Evolutionary conservation across 805 yeast species (phyloP).

Genomic region (Henningerozyma blattae): DNA sequence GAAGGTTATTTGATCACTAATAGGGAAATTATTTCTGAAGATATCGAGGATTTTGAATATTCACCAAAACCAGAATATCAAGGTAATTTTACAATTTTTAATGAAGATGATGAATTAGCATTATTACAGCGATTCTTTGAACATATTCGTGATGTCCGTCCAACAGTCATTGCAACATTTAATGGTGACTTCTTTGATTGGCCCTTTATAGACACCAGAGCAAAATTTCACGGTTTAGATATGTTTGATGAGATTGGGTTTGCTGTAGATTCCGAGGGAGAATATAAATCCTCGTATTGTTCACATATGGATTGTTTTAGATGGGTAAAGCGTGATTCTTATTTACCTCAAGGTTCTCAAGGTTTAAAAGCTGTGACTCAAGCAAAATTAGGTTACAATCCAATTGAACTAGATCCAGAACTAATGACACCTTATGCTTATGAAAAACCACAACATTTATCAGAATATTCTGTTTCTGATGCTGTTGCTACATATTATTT

Average conservation of each 20-base stretch:
- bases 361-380: conserved; percentile 97
- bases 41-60: conserved; percentile 93
- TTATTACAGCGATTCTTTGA: conserved; percentile 70
- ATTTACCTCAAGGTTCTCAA: conserved; percentile 96
- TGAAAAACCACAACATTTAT: conserved; percentile 80
- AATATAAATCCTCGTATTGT: conserved; percentile 85
- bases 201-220: conserved; percentile 93
- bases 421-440: conserved; percentile 96
- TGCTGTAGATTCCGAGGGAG: conserved; percentile 78
- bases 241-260: conserved; percentile 94
- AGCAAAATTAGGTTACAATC: conserved; percentile 89
- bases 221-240: conserved; percentile 70
- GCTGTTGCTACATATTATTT: conserved; percentile 97
- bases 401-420: conserved; percentile 94
- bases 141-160: conserved; percentile 76
- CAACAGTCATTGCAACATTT: conserved; percentile 95
- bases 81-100: conserved; percentile 80
- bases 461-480: conserved; percentile 97
- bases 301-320: conserved; percentile 95
- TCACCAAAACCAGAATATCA: conserved; percentile 96
- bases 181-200: conserved; percentile 99
- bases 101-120: conserved; percentile 76
- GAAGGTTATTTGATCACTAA: conserved; percentile 91
- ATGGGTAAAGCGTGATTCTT: conserved; percentile 97
- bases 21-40: conserved; percentile 86